These are phyloP conservation scores for Camelina hispida DNA, from an alignment of 345 rosid species.

Conservation along the genomic window DNA sequence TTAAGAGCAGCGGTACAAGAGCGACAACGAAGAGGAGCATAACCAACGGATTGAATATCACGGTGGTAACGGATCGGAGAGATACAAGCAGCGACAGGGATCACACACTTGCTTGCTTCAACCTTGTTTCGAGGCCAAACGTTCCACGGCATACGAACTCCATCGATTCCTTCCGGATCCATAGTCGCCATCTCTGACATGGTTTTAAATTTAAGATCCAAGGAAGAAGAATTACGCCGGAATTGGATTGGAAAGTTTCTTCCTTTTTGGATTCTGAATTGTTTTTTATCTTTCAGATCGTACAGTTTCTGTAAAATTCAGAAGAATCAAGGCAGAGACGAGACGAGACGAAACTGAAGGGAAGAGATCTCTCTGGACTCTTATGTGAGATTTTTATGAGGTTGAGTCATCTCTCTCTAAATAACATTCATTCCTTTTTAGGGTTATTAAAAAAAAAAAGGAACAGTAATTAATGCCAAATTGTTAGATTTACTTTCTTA, in stretches of 20 bases:
- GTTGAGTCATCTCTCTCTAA: constrained; percentile 2
- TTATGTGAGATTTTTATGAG: not conserved
- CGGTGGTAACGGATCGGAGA: constrained; percentile 86
- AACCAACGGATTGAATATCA: constrained; percentile 75
- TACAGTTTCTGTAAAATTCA: not conserved
- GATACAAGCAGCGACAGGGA: constrained; percentile 92
- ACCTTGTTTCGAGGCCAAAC: constrained; percentile 96
- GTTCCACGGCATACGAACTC: constrained; percentile 98
- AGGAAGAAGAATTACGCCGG: not conserved
- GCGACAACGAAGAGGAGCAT: constrained; percentile 92
- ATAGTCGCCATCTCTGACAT: constrained; percentile 87
- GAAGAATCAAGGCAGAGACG: constrained; percentile 20
- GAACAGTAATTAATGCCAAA: not conserved
- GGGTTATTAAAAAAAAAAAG: not conserved
- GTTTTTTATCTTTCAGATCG: not conserved
- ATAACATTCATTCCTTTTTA: not conserved
- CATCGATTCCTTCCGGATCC: constrained; percentile 95
- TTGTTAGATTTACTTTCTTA: not conserved
- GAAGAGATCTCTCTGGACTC: not conserved
- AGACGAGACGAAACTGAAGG: constrained; percentile 12
- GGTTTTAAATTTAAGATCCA: constrained; percentile 28
- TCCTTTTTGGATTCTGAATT: not conserved
- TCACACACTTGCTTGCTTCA: constrained; percentile 96
- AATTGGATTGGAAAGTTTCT: not conserved
- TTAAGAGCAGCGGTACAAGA: constrained; percentile 80